Evolutionary conservation across 208 protist species (phyloP).

Genomic region (Crithidia thermophila): DNA sequence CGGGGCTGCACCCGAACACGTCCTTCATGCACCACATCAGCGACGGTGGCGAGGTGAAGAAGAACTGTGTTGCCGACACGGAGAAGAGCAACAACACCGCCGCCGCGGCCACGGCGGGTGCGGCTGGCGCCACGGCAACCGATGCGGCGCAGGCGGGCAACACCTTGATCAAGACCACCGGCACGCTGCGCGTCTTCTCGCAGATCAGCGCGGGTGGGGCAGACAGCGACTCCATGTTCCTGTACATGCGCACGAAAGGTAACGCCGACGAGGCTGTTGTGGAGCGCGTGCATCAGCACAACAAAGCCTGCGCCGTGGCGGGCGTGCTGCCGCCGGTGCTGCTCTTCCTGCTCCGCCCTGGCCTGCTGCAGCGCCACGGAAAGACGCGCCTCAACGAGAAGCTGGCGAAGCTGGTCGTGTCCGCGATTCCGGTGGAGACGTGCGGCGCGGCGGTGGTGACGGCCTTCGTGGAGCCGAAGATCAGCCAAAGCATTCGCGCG

Average conservation of each 20-base stretch:
- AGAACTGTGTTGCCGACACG: background rate
- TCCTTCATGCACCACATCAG: constrained; percentile 36
- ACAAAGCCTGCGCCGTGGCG: constrained; percentile 12
- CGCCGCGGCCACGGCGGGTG: background rate
- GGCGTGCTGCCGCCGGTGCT: constrained; percentile 19
- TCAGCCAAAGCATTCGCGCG: background rate
- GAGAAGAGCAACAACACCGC: background rate
- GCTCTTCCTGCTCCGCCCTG: constrained; percentile 59
- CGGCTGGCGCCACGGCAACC: background rate
- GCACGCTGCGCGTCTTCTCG: constrained; percentile 40
- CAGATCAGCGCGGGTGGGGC: constrained; percentile 66
- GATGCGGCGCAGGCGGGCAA: background rate
- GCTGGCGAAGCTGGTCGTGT: constrained; percentile 42
- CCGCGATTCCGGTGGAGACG: constrained; percentile 48
- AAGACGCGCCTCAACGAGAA: constrained; percentile 60
- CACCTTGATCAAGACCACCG: constrained; percentile 23
- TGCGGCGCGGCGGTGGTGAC: constrained; percentile 55
- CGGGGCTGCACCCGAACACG: constrained; percentile 15
- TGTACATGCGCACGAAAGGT: constrained; percentile 80
- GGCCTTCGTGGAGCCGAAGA: constrained; percentile 27
- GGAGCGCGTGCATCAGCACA: constrained; percentile 43
- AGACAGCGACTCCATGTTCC: constrained; percentile 53
- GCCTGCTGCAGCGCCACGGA: constrained; percentile 58
- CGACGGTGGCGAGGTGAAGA: constrained; percentile 20
- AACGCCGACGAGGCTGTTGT: constrained; percentile 51